phyloP scores from a whole-genome alignment of 1,139 yeast species.

The Kurtzmaniella quercitrusa region DNA sequence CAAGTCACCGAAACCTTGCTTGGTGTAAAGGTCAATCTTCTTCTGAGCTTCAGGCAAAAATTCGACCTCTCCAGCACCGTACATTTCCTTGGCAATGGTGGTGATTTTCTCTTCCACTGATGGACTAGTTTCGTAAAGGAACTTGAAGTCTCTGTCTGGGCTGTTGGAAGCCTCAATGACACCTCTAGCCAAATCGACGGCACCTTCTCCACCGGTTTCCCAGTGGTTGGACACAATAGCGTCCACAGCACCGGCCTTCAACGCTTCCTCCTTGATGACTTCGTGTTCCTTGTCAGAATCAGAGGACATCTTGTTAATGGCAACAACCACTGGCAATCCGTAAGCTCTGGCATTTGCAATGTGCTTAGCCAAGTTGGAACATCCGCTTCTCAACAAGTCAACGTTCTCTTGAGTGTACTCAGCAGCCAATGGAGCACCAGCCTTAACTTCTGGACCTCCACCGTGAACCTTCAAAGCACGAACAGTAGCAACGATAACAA shows the following conservation, averaged over 20 bases:
- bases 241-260: constrained; percentile 92
- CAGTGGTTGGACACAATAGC: constrained; percentile 96
- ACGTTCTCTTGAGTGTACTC: constrained; percentile 84
- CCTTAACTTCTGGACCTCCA: constrained; percentile 97
- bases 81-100: constrained; percentile 84
- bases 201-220: constrained; percentile 98
- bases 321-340: constrained; percentile 94
- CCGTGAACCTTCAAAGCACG: constrained; percentile 97
- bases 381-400: constrained; percentile 78
- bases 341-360: constrained; percentile 80
- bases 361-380: constrained; percentile 89
- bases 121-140: constrained; percentile 68
- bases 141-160: constrained; percentile 52
- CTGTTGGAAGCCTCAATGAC: constrained; percentile 69
- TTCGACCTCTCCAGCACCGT: constrained; percentile 90
- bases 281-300: constrained; percentile 84
- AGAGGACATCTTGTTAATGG: constrained; percentile 86
- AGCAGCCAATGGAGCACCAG: constrained; percentile 86
- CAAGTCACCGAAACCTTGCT: constrained; percentile 86
- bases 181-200: constrained; percentile 81
- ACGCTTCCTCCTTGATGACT: constrained; percentile 75
- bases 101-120: constrained; percentile 80
- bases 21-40: constrained; percentile 79
- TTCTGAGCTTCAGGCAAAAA: constrained; percentile 78
- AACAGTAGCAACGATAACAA: constrained; percentile 94